Evolutionary conservation across 129 eudicot species (phyloP).

Genomic region (Arctium lappa): DNA sequence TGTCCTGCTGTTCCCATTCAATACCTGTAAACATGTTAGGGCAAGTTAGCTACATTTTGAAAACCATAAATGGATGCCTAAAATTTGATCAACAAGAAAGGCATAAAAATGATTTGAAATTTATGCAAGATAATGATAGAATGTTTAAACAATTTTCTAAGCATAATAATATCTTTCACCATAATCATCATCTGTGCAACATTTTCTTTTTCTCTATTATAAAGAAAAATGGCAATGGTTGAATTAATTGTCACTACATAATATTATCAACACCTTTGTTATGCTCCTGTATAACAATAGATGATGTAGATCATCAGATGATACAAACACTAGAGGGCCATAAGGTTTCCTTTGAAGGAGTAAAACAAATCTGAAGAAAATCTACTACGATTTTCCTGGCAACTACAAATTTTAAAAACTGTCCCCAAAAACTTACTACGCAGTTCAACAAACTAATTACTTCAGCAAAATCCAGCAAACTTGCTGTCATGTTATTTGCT

Average conservation of each 20-base stretch:
- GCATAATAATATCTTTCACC: not conserved
- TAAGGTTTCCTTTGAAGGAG: not conserved
- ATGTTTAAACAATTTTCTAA: not conserved
- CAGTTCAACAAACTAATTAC: not conserved
- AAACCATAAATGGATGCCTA: not conserved
- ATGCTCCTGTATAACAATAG: not conserved
- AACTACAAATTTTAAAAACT: too few species aligned
- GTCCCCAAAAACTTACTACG: too few species aligned
- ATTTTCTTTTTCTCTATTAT: not conserved
- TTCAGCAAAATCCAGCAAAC: too few species aligned
- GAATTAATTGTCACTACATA: not conserved
- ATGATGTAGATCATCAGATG: not conserved
- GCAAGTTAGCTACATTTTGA: not conserved
- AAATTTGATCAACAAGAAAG: not conserved
- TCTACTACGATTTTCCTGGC: not conserved
- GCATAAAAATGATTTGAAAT: not conserved
- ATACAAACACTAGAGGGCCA: not conserved
- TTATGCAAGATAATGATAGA: not conserved
- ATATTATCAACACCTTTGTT: not conserved
- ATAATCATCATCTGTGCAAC: not conserved
- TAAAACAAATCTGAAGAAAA: too few species aligned
- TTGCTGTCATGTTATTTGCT: not conserved
- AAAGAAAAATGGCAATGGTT: not conserved
- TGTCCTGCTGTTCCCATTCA: constrained; percentile 86
- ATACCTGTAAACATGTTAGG: constrained; percentile 40